Base-by-base conservation (phyloP, 1,284 basidiomycete species). In the Pseudozyma tsukubaensis region DNA sequence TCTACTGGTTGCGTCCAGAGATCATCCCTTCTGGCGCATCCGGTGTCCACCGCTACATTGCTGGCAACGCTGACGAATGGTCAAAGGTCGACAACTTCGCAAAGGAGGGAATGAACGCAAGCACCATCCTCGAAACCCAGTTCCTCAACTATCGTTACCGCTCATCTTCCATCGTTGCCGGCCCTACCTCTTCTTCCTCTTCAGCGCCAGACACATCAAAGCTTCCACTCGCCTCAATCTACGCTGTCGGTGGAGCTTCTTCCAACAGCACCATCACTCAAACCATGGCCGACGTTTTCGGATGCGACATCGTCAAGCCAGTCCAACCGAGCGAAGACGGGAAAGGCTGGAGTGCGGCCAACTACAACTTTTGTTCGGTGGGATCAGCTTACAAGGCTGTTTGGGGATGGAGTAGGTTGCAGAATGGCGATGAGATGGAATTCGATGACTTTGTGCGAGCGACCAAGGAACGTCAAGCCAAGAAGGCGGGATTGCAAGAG, bases 101-200 rank as follows among this genome's bases (percentile, higher is more conserved):
- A 36, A 85, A 86, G 35, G 64, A 85, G 0, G 79, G 84, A 14
- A 86, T 88, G 6, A 91, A 93, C 82, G 90, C 92, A 4, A 89
- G 92, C n/a, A 91, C 92, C 6, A 92, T 95, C 72, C 87, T 95
- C 72, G 91, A 94, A 84, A 92, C 92, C 0, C 93, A 95, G 80
- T 89, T 94, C 82, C 87, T 94, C 80, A 93, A 89, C 63, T 93
- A 91, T 85, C 88, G 88, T 63, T 89, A 89, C 45, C 89, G 91
- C 59, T 88, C 91, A 35, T 86, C 87, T 1, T 89, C 88, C n/a
- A 91, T 92, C 78, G 85, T 92, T 24, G 90, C 90, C 24, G 59
- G 60, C 21, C 24, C 24, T 29, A 53, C 66, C 4, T 48, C 63
- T 0, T 40, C 58, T 4, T 50, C 49, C 11, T 43, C 62, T 6